phyloP scores from a whole-genome alignment of 2,329 filamentous ascomycete species.

The Trichoderma sp. region DNA sequence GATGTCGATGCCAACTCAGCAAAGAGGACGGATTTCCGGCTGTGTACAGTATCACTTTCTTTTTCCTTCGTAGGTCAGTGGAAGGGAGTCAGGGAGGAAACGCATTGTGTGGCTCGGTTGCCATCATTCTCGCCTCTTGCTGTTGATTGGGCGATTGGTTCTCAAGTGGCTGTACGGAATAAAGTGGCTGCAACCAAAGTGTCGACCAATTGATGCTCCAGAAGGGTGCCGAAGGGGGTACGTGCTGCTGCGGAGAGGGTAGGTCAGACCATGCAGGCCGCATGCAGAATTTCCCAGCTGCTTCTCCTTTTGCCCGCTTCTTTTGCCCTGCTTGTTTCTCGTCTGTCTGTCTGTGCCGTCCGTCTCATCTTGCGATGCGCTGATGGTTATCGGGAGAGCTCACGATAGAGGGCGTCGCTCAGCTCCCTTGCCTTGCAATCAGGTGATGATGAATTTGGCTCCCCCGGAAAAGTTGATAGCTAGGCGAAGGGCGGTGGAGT shows the following conservation, averaged over 20 bases:
- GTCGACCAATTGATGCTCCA: conserved; percentile 5
- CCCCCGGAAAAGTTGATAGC: background rate
- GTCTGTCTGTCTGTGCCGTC: background rate
- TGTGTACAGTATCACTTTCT: background rate
- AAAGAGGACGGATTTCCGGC: background rate
- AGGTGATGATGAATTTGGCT: conserved; percentile 5
- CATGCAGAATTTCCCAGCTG: background rate
- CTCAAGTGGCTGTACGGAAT: conserved; percentile 7
- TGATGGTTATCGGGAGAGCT: background rate
- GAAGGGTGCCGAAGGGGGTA: conserved; percentile 9
- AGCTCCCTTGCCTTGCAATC: conserved; percentile 1
- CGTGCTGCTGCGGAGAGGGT: background rate
- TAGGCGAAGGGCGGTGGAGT: conserved; percentile 13
- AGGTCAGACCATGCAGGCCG: conserved; percentile 12
- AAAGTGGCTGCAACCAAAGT: conserved; percentile 10
- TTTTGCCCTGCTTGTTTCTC: background rate
- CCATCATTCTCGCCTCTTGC: background rate
- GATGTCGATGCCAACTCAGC: background rate
- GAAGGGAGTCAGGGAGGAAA: background rate
- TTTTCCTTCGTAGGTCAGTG: background rate
- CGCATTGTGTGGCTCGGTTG: background rate
- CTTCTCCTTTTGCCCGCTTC: background rate
- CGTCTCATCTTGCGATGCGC: background rate
- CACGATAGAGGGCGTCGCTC: background rate
- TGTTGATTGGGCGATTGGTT: background rate